Evolutionary conservation across 2,329 filamentous ascomycete genomes (phyloP), one percentile per base, ranked within the genome.

Genomic region (Fusarium hainanense): DNA sequence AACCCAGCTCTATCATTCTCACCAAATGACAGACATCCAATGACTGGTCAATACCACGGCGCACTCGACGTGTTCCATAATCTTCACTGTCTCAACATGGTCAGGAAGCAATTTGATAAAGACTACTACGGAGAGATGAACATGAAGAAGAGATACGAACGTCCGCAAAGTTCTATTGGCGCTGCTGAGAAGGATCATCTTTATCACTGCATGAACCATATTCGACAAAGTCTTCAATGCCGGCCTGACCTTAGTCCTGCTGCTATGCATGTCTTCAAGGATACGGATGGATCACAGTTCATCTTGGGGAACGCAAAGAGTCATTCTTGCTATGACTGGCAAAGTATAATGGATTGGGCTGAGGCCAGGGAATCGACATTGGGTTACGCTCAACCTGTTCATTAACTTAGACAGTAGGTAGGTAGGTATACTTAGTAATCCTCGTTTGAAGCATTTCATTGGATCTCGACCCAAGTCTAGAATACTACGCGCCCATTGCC

Each of bases 401-500:
- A 20, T 52, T 27, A n/a, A 42, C 16, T 52, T n/a, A 52, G 49
- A 43, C 9, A 23, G 41, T 21, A n/a, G 12, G 34, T 2, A 37
- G 16, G 41, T 21, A n/a, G 12, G 34, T 2, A 37, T 9, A 37
- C n/a, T 51, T 51, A 20, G 21, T 41, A 37, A 41, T 37, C 47
- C 12, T 14, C 30, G 7, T 7, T 44, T 4, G 34, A 37, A 30
- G 20, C 25, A 18, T 37, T 40, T 66, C 16, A 66, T 61, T 66
- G 62, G 63, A 30, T 34, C 44, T 27, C n/a, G 27, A 16, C 20
- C 23, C 32, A 27, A 25, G 30, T 55, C n/a, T 48, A 18, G 32
- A 54, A 34, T 40, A 23, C 44, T 61, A 69, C 47, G 66, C 66
- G 59, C 64, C 54, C 59, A 61, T 46, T 20, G 18, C 41, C 28